These are phyloP conservation scores for Aspergillus unguis DNA, from an alignment of 2,329 filamentous ascomycete genomes.

Conservation along the genomic window DNA sequence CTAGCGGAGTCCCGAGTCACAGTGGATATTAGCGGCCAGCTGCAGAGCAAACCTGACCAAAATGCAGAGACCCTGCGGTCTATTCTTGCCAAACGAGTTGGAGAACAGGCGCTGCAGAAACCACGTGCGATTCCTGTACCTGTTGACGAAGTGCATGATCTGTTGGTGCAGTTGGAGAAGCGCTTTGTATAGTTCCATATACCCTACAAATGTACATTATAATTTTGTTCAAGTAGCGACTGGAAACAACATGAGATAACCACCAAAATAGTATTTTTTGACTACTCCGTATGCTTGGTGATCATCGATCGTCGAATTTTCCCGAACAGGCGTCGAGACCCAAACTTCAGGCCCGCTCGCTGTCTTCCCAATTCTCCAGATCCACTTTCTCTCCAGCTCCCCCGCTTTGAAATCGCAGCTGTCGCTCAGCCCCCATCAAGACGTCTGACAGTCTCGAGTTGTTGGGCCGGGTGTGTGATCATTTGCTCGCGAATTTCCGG, in stretches of 20 bases:
- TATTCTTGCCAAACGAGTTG: slow-evolving; percentile 25
- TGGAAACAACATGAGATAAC: background rate
- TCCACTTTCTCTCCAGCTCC: slow-evolving; percentile 5
- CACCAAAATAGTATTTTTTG: too few species aligned
- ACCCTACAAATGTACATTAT: background rate
- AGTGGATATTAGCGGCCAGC: slow-evolving; percentile 41
- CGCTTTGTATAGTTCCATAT: slow-evolving; percentile 31
- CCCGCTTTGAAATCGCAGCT: background rate
- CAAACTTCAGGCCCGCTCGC: too few species aligned
- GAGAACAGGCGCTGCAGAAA: slow-evolving; percentile 29
- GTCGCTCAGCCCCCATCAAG: background rate
- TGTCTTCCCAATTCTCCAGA: slow-evolving; percentile 1
- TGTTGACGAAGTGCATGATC: slow-evolving; percentile 36
- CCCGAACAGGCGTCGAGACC: slow-evolving; percentile 6
- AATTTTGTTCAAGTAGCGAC: background rate
- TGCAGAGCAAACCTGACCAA: slow-evolving; percentile 40
- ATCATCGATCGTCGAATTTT: slow-evolving; percentile 10
- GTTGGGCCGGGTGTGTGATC: background rate
- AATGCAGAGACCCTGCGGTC: slow-evolving; percentile 26
- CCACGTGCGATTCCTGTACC: slow-evolving; percentile 36
- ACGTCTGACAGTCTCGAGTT: background rate
- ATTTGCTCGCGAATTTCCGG: background rate
- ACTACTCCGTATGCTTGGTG: too few species aligned
- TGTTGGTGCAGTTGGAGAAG: slow-evolving; percentile 38
- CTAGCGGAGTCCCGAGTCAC: slow-evolving; percentile 56